These are phyloP conservation scores for Lophium mytilinum DNA, from an alignment of 495 filamentous ascomycete species.

Conservation along the genomic window DNA sequence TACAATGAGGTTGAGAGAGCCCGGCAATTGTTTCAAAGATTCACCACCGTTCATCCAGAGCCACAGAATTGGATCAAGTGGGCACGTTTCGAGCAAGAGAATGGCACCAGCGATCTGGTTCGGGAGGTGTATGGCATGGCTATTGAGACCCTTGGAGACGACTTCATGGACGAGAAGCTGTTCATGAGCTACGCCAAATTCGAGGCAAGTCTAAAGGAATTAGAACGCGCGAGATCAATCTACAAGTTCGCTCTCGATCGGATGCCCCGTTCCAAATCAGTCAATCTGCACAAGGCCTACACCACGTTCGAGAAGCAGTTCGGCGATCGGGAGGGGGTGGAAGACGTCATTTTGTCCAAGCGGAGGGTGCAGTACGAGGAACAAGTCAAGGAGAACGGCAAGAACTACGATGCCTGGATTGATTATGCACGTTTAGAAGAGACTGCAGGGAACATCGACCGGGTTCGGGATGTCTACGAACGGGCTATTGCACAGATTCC, in stretches of 20 bases:
- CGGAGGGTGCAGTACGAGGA: constrained; percentile 90
- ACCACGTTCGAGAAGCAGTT: constrained; percentile 98
- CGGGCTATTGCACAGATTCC: constrained; percentile 93
- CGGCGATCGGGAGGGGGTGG: constrained; percentile 86
- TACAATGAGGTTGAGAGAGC: constrained; percentile 85
- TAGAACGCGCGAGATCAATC: constrained; percentile 89
- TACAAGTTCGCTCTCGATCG: constrained; percentile 95
- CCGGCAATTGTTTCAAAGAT: constrained; percentile 77
- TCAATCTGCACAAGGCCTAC: constrained; percentile 79
- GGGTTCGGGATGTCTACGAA: constrained; percentile 88
- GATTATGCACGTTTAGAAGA: constrained; percentile 92
- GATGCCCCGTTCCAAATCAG: constrained; percentile 77
- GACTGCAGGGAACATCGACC: constrained; percentile 64
- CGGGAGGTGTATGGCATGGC: constrained; percentile 87
- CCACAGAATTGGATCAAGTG: constrained; percentile 98
- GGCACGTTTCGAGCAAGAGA: constrained; percentile 95
- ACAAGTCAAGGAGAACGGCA: constrained; percentile 80
- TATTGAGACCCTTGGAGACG: constrained; percentile 83
- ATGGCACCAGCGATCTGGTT: constrained; percentile 81
- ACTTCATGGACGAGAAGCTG: constrained; percentile 92
- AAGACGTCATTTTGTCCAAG: constrained; percentile 92
- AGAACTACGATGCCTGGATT: constrained; percentile 95
- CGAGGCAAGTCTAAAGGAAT: constrained; percentile 89
- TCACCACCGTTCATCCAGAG: constrained; percentile 90
- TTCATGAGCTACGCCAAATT: constrained; percentile 91